Evolutionary conservation across 2,329 filamentous ascomycete genomes (phyloP), one percentile per base, ranked within the genome.

Genomic region (Beauveria pseudobassiana): DNA sequence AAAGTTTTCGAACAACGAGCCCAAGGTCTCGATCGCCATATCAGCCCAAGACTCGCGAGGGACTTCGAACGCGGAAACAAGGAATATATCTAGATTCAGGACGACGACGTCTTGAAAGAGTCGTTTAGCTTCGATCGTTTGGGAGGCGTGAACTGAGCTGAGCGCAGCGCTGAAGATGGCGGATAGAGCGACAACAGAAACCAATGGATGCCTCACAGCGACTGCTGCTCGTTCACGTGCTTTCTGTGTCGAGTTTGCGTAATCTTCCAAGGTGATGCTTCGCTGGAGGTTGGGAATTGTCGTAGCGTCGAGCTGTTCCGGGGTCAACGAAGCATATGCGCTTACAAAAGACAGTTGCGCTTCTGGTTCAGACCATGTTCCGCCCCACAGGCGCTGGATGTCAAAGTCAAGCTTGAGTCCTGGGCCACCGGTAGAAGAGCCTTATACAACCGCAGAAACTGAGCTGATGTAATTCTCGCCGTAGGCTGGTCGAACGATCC

Each of bases 311-410:
- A 96, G 81, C 68, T 93, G 85, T 30, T 90, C 84, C 0, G 88
- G 82, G 14, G 83, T 84, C 62, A 93, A 82, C 4, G 89, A 90
- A 24, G 93, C 82, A 72, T 93, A 97, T 20, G 92, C 92, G 65
- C 89, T 88, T 59, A 98, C 85, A 72, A 98, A 97, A n/a, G 93
- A 96, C 42, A 99, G 78, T 66, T 98, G 93, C 0, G 95, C 91
- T 64, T 96, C 87, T 16, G 89, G 84, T 67, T 96, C 85, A 64
- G 88, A 86, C 93, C 96, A 99, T 64, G 85, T 80, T 69, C 93
- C 93, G 63, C 93, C 93, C 93, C 95, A 98, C 24, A 99, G 79
- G 45, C 82, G 83, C 72, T 97, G 92, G 50, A 99, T 88, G 71
- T 97, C 91, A 67, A 98, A 86, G 22, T 69, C 68, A 16, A 66